A percentile compares a stretch with the other conserved stretches of the same genome.
Evolutionary conservation across 768 basidiomycete species (phyloP).

Genomic region (Leccinum incarnatum): DNA sequence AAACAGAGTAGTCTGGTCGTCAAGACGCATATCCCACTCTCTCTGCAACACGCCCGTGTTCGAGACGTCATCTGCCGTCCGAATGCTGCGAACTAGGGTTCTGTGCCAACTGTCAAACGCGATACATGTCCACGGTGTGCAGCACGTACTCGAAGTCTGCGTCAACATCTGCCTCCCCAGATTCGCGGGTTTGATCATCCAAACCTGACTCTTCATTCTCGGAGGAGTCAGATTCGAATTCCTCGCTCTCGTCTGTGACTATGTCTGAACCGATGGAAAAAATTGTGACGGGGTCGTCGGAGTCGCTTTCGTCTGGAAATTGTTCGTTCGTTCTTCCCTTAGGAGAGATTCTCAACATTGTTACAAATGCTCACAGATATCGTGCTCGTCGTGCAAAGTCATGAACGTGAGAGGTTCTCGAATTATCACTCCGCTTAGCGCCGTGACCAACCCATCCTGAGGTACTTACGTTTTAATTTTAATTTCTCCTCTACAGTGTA

Average conservation of each 20-base stretch:
- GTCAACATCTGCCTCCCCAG: constrained; percentile 14
- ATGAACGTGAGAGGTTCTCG: constrained; percentile 1
- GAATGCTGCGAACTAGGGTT: constrained; percentile 66
- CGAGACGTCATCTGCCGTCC: constrained; percentile 40
- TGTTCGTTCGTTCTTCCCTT: constrained; percentile 44
- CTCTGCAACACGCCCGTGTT: constrained; percentile 44
- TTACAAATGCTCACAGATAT: constrained; percentile 16
- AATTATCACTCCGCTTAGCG: background rate
- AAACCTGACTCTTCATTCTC: constrained; percentile 4
- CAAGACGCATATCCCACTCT: constrained; percentile 73
- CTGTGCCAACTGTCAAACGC: constrained; percentile 32
- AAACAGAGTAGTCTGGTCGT: constrained; percentile 67
- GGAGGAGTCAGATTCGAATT: constrained; percentile 11
- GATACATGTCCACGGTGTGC: too few species aligned
- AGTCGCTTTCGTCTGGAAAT: constrained; percentile 9
- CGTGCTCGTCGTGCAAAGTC: constrained; percentile 14
- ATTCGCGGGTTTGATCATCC: constrained; percentile 1
- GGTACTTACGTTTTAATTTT: too few species aligned
- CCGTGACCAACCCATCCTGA: too few species aligned
- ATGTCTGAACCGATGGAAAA: constrained; percentile 10
- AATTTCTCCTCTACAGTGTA: too few species aligned
- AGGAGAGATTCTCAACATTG: constrained; percentile 43
- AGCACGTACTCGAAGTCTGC: constrained; percentile 23
- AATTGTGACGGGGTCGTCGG: background rate
- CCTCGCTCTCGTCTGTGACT: constrained; percentile 1